Evolutionary conservation across 768 basidiomycete species (phyloP).

Genomic region (Leccinum subgranulosum): DNA sequence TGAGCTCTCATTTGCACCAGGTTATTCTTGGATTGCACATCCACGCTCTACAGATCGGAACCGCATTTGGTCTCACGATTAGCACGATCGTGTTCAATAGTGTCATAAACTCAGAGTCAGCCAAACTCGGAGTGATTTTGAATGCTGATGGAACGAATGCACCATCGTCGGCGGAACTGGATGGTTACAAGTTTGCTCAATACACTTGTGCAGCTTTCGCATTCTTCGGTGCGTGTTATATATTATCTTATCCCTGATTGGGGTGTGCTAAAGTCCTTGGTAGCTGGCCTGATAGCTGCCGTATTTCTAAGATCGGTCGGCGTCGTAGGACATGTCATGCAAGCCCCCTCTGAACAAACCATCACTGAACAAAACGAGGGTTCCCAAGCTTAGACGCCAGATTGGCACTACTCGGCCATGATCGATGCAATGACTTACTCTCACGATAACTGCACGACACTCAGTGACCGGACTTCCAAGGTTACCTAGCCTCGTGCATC

Average conservation of each 20-base stretch:
- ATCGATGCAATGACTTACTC: not conserved
- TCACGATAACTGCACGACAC: not conserved
- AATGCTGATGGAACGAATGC: slow-evolving; percentile 28
- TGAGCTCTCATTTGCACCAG: slow-evolving; percentile 20
- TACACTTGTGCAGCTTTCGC: slow-evolving; percentile 67
- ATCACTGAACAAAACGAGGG: slow-evolving; percentile 9
- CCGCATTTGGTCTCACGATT: slow-evolving; percentile 66
- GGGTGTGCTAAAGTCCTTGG: not conserved
- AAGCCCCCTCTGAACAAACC: slow-evolving; percentile 23
- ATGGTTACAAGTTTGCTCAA: slow-evolving; percentile 60
- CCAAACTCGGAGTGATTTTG: slow-evolving; percentile 30
- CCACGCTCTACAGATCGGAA: slow-evolving; percentile 48
- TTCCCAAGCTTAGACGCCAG: slow-evolving; percentile 3
- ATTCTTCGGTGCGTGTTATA: slow-evolving; percentile 41
- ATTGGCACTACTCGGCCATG: not conserved
- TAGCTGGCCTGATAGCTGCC: slow-evolving; percentile 32
- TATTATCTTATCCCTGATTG: not conserved
- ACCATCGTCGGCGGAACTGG: slow-evolving; percentile 38
- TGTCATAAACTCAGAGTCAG: slow-evolving; percentile 36
- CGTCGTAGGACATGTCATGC: slow-evolving; percentile 33
- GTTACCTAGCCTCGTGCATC: not conserved
- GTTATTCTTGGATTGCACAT: not conserved
- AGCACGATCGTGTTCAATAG: slow-evolving; percentile 69
- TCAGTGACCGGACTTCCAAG: not conserved
- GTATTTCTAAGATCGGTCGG: slow-evolving; percentile 41